Conservation (phyloP, 2,329 filamentous ascomycete species). For the Taxawa tesnikishii region DNA sequence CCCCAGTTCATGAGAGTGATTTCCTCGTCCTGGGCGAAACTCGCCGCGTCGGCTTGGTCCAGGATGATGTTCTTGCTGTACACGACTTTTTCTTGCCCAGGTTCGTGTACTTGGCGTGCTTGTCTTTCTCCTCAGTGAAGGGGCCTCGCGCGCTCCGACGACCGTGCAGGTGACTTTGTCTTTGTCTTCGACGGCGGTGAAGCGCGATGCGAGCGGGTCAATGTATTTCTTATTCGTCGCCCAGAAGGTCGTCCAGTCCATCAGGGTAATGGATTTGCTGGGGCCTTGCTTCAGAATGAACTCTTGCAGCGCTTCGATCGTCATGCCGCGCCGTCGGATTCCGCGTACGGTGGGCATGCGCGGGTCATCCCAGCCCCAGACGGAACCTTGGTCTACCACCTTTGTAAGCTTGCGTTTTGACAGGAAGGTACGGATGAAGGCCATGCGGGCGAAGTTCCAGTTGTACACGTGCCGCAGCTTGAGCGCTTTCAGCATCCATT, state of each 20-base stretch:
- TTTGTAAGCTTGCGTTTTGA: slow-evolving; percentile 75
- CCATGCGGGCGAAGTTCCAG: slow-evolving; percentile 72
- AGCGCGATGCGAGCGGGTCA: slow-evolving; percentile 29
- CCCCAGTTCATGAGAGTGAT: slow-evolving; percentile 97
- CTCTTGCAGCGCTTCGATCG: slow-evolving; percentile 60
- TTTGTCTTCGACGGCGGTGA: slow-evolving; percentile 48
- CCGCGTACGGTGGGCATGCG: slow-evolving; percentile 71
- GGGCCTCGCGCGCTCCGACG: slow-evolving; percentile 15
- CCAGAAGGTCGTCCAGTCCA: slow-evolving; percentile 60
- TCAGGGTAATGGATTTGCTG: slow-evolving; percentile 65
- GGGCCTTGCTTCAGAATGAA: slow-evolving; percentile 74
- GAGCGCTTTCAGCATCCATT: slow-evolving; percentile 66
- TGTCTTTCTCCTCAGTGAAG: slow-evolving; percentile 62
- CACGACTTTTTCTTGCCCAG: slow-evolving; percentile 77
- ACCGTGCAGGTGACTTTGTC: slow-evolving; percentile 51
- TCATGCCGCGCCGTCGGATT: slow-evolving; percentile 63
- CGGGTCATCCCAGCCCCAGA: slow-evolving; percentile 73
- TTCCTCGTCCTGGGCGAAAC: slow-evolving; percentile 75
- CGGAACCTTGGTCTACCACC: slow-evolving; percentile 59
- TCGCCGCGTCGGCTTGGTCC: slow-evolving; percentile 75
- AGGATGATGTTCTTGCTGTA: slow-evolving; percentile 66
- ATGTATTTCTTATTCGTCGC: slow-evolving; percentile 36
- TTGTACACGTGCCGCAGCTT: slow-evolving; percentile 64
- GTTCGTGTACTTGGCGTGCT: slow-evolving; percentile 79
- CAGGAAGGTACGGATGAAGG: slow-evolving; percentile 67